Conservation (phyloP, 2,329 filamentous ascomycete species). For the Hypoxylon sp. region DNA sequence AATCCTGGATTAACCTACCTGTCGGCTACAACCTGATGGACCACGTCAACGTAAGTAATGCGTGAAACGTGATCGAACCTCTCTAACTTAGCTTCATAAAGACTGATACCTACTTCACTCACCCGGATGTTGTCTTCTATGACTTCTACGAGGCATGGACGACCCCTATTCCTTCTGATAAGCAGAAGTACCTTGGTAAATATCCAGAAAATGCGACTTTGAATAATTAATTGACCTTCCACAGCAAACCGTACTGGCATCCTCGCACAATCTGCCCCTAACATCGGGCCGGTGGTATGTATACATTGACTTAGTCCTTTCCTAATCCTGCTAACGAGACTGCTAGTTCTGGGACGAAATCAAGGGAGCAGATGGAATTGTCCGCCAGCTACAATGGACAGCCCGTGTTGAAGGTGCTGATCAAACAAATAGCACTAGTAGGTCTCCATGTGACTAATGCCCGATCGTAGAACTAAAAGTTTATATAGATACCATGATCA, state of each 20-base stretch:
- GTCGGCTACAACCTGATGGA: conserved; percentile 73
- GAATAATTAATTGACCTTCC: conserved; percentile 27
- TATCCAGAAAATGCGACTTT: neutral
- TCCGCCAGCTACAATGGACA: conserved; percentile 76
- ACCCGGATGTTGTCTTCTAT: conserved; percentile 69
- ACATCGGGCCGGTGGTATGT: conserved; percentile 70
- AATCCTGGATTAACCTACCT: conserved; percentile 70
- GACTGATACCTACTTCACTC: conserved; percentile 64
- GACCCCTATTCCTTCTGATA: conserved; percentile 62
- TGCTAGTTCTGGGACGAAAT: conserved; percentile 69
- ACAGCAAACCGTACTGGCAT: conserved; percentile 63
- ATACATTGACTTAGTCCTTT: neutral
- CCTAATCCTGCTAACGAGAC: conserved; percentile 22
- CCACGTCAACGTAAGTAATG: conserved; percentile 61
- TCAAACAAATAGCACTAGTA: conserved; percentile 54
- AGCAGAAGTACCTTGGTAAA: conserved; percentile 62
- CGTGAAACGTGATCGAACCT: neutral
- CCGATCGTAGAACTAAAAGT: conserved; percentile 8
- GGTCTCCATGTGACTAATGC: conserved; percentile 15
- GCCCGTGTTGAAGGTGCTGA: conserved; percentile 71
- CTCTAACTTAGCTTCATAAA: conserved; percentile 31
- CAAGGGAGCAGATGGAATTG: conserved; percentile 68
- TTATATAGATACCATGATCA: conserved; percentile 62
- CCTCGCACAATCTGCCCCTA: conserved; percentile 74
- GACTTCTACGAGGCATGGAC: conserved; percentile 76